Percentiles rank a stretch among this genome's conserved stretches.
These are phyloP conservation scores for Alternaria consortialis DNA, from an alignment of 2,329 filamentous ascomycete genomes.

Conservation along the genomic window DNA sequence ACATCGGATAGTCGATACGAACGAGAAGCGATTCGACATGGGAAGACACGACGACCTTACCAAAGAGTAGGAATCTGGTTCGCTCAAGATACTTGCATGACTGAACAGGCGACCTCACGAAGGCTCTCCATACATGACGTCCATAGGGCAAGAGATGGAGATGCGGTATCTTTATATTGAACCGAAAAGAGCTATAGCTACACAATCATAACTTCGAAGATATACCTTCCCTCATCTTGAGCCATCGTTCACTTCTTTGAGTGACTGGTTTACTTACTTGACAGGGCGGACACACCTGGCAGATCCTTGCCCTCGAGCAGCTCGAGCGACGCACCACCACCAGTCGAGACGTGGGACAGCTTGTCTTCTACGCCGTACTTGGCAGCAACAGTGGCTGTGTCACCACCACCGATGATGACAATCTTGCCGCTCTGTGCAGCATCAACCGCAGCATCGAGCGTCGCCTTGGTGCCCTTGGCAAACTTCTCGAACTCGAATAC, in stretches of 20 bases:
- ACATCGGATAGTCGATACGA: neutral
- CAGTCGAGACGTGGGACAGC: conserved; percentile 97
- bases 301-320: conserved; percentile 97
- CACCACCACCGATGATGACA: conserved; percentile 97
- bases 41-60: neutral
- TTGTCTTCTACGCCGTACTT: conserved; percentile 97
- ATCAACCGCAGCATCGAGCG: conserved; percentile 85
- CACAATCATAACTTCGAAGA: conserved; percentile 48
- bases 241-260: conserved; percentile 25
- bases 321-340: conserved; percentile 94
- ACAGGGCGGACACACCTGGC: conserved; percentile 91
- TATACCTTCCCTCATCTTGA: conserved; percentile 44
- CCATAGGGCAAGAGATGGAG: conserved; percentile 8
- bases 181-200: conserved; percentile 40
- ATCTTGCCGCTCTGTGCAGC: conserved; percentile 87
- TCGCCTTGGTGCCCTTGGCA: conserved; percentile 89
- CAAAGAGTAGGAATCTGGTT: neutral
- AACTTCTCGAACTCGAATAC: conserved; percentile 98
- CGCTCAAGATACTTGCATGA: neutral
- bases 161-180: conserved; percentile 27
- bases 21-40: conserved; percentile 6
- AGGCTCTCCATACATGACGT: neutral
- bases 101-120: neutral
- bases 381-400: conserved; percentile 96
- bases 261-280: conserved; percentile 67